Evolutionary conservation across 2,329 filamentous ascomycete species (phyloP).

Genomic region (Aspergillus tubingensis): DNA sequence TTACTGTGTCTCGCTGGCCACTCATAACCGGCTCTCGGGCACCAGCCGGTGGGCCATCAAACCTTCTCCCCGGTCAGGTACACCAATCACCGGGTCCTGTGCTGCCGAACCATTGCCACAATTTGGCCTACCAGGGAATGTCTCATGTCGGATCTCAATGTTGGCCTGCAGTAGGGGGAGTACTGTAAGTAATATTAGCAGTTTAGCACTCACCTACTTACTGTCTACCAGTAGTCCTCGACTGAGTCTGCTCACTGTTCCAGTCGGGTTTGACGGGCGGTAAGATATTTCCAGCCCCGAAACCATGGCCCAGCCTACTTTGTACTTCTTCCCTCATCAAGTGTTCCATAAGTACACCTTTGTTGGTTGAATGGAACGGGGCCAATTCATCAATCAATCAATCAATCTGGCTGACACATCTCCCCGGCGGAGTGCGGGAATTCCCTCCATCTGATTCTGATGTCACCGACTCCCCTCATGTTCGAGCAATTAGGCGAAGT

Average conservation of each 20-base stretch:
- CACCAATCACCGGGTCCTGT: slow-evolving; percentile 31
- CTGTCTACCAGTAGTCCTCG: too few relatives aligned
- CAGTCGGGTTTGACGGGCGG: background rate
- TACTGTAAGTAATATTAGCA: background rate
- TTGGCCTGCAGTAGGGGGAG: slow-evolving; percentile 6
- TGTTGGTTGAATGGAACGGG: background rate
- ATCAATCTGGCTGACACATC: background rate
- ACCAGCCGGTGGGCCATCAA: slow-evolving; percentile 12
- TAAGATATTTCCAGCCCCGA: background rate
- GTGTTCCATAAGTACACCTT: background rate
- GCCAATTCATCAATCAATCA: background rate
- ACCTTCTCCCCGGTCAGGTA: slow-evolving; percentile 28
- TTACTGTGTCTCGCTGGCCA: slow-evolving; percentile 26
- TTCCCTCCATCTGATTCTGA: background rate
- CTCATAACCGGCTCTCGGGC: slow-evolving; percentile 19
- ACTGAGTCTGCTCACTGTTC: too few relatives aligned
- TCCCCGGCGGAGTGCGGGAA: background rate
- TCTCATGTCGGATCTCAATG: slow-evolving; percentile 22
- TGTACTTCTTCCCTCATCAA: too few relatives aligned
- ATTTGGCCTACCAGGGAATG: slow-evolving; percentile 17
- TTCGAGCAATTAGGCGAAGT: background rate
- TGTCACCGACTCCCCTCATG: background rate
- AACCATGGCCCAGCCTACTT: too few relatives aligned
- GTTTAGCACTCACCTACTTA: background rate
- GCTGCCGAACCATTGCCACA: slow-evolving; percentile 21